Conservation (phyloP, 23 red algal species). For the Pyropia yezoensis region DNA sequence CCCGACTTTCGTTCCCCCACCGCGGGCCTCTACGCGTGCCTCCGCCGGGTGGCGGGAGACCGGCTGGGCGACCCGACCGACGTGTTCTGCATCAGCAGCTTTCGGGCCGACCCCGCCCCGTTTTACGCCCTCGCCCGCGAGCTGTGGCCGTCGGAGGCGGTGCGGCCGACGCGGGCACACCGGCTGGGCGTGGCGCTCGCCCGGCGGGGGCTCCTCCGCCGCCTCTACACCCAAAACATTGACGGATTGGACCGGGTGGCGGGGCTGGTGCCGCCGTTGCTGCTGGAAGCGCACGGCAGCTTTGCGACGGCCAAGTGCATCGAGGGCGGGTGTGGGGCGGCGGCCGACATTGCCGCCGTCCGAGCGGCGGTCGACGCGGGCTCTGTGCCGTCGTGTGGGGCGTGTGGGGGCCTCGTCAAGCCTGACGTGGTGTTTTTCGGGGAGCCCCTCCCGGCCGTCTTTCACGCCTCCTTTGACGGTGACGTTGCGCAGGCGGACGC, state of each 20-base stretch:
- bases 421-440: slow-evolving; percentile 98
- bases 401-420: slow-evolving; percentile 43
- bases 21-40: slow-evolving; percentile 67
- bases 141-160: slow-evolving; percentile 36
- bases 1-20: slow-evolving; percentile 77
- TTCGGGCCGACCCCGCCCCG: slow-evolving; percentile 52
- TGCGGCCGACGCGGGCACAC: slow-evolving; percentile 60
- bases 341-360: slow-evolving; percentile 9
- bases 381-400: slow-evolving; percentile 29
- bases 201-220: slow-evolving; percentile 31
- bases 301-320: slow-evolving; percentile 71
- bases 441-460: slow-evolving; percentile 49
- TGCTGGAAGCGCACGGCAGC: slow-evolving; percentile 75
- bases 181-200: slow-evolving; percentile 63
- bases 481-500: slow-evolving; percentile 63
- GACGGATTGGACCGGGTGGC: slow-evolving; percentile 80
- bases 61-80: slow-evolving; percentile 33
- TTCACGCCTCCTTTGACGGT: slow-evolving; percentile 20
- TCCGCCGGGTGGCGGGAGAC: not conserved
- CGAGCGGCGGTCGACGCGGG: slow-evolving; percentile 20
- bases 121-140: slow-evolving; percentile 80
- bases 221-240: slow-evolving; percentile 94
- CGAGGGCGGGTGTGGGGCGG: slow-evolving; percentile 4
- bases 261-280: slow-evolving; percentile 32
- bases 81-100: slow-evolving; percentile 75